Base-by-base conservation (phyloP, 2,329 filamentous ascomycete genomes). In the Gnomoniopsis smithogilvyi region DNA sequence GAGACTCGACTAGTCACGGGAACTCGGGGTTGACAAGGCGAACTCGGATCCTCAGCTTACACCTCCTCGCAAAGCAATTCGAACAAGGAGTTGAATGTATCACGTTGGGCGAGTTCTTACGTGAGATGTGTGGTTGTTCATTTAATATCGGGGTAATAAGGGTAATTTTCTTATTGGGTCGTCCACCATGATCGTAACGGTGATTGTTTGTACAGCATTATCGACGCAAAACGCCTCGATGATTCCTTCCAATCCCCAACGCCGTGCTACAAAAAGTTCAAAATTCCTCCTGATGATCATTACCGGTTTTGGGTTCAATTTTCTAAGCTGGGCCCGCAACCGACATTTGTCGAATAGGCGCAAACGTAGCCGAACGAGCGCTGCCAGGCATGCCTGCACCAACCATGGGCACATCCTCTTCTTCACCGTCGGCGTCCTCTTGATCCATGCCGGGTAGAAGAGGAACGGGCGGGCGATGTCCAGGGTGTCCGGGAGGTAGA, bases 401-500 rank as follows among this genome's bases (percentile, higher is more conserved):
- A 19, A 47, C 51, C 47, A 60, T 60, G 3, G 57, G 41, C 6
- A 73, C 73, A 4, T 76, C 65, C 61, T 87, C 84, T 3, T 78
- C 75, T 66, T 87, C 84, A n/a, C 83, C 83, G 1, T 79, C 77
- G 2, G 83, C 83, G 64, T 86, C 83, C 60, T 84, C 83, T 21
- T 74, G 71, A 30, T 82, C 78, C 62, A 73, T 68, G 8, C 76
- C 61, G 11, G 75, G 64, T 26, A 62, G 55, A 19, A 62, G 33
- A 43, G 60, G 60, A 14, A 62, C 56, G 14, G 60, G 60, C 11
- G 57, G 60, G 21, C 60, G 57, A 26, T 62, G 60, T 12, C 74
- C 78, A 0, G 75, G 75, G 64, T 84, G 80, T 4, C 75, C 76
- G 0, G 81, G 78, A 0, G 80, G 74, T 24, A 84, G 72, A 63